phyloP scores from a whole-genome alignment of 2,329 filamentous ascomycete species.

The Apiospora marii region DNA sequence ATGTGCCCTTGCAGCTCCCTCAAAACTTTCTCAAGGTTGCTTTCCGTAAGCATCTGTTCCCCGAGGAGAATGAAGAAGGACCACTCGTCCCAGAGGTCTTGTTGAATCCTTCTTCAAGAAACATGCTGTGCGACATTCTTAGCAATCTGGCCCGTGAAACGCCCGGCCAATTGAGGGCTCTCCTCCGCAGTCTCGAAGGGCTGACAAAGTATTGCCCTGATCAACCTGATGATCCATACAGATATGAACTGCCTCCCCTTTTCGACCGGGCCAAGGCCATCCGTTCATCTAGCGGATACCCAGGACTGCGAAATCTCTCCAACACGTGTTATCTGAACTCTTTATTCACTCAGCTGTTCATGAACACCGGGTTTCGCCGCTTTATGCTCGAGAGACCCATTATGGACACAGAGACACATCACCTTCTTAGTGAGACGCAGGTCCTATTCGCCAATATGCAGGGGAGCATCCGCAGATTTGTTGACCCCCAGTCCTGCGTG shows the following conservation, averaged over 20 bases:
- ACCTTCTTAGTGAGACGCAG: constrained; percentile 79
- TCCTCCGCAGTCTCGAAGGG: constrained; percentile 59
- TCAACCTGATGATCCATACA: constrained; percentile 59
- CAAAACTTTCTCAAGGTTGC: constrained; percentile 54
- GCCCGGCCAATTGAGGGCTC: constrained; percentile 53
- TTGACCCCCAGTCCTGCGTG: constrained; percentile 78
- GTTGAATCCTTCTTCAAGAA: constrained; percentile 63
- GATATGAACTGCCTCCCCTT: constrained; percentile 65
- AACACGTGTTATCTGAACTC: constrained; percentile 99
- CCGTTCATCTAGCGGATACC: constrained; percentile 81
- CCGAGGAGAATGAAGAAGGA: constrained; percentile 49
- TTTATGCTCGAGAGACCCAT: constrained; percentile 79
- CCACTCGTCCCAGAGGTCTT: constrained; percentile 49
- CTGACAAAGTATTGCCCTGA: constrained; percentile 58
- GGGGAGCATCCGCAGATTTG: constrained; percentile 75
- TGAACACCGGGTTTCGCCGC: constrained; percentile 86
- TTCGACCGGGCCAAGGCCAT: constrained; percentile 74
- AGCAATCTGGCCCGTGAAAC: constrained; percentile 62
- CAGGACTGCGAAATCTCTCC: constrained; percentile 89
- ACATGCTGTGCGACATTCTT: constrained; percentile 67
- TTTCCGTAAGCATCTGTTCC: constrained; percentile 73
- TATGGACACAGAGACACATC: constrained; percentile 64
- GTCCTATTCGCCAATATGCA: constrained; percentile 87
- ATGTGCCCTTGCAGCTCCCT: constrained; percentile 32
- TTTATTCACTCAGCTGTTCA: constrained; percentile 91